Base-by-base conservation (phyloP, 495 filamentous ascomycete species). In the Aspergillus diversus region DNA sequence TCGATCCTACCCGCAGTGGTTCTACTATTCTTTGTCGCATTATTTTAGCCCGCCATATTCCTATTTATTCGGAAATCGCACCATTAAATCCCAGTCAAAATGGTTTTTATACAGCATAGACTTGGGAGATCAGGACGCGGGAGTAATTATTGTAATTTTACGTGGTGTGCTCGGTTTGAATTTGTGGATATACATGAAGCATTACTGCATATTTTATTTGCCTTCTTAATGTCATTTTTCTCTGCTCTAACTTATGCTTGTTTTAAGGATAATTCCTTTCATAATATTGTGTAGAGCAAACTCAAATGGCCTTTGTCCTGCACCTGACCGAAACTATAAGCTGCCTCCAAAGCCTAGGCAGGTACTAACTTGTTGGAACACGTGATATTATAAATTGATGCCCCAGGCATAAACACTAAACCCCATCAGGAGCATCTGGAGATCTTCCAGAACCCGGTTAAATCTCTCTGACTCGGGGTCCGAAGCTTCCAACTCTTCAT, bases 121-220 rank as follows among this genome's bases (percentile, higher is more conserved):
- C 50, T 60, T 47, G 47, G 49, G 39, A 57, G 33, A 56, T 17
- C 57, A 66, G 57, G 52, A 58, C 48, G 50, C 58, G 55, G 64
- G 59, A 51, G 59, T 66, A 64, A 57, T 63, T 64, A 58, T 61
- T 69, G 67, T 69, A 69, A 69, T 69, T 66, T 51, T 69, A 69
- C 42, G 55, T 42, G 34, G 55, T 68, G 59, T 55, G 37, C 49
- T 61, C 54, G 55, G 46, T 58, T 57, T 55, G 31, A 49, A 42
- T 60, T 47, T 34, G 50, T 57, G 52, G 60, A 63, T 57, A 66
- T 63, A 62, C 49, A 51, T 64, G 43, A 13, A 27, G 21, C 21
- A 27, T 27, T 27, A 27, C 21, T 27, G 21, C 21, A 27, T 27
- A 27, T 27, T 27, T 27, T 27, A 27, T 27, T 13, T 39, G 37